Conservation (phyloP, 257 asterid species). For the Verbascum thapsus region DNA sequence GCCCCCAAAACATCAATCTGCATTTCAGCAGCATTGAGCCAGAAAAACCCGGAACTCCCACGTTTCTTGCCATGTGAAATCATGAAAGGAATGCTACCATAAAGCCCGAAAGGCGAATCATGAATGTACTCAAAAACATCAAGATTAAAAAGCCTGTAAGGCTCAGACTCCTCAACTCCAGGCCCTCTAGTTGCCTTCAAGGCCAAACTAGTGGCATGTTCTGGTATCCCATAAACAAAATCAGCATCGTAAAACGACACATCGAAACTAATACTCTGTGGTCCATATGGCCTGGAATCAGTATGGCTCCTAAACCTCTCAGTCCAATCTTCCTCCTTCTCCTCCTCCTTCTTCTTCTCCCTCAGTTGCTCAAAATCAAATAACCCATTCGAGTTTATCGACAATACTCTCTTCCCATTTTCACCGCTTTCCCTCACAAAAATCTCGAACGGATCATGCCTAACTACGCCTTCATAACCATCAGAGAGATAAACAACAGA, state of each 20-base stretch:
- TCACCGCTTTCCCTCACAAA: conserved; percentile 77
- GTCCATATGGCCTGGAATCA: conserved; percentile 83
- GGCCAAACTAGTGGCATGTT: conserved; percentile 91
- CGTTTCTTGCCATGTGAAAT: conserved; percentile 79
- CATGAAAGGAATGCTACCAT: conserved; percentile 92
- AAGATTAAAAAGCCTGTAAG: conserved; percentile 87
- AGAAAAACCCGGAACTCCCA: conserved; percentile 94
- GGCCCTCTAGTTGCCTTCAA: conserved; percentile 91
- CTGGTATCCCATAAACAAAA: conserved; percentile 93
- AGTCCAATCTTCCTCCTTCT: conserved; percentile 86
- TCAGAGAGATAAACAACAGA: conserved; percentile 79
- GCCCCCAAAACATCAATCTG: conserved; percentile 90
- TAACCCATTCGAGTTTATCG: conserved; percentile 85
- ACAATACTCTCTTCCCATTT: conserved; percentile 67
- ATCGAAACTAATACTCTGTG: conserved; percentile 94
- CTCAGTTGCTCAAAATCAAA: conserved; percentile 90
- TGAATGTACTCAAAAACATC: conserved; percentile 87
- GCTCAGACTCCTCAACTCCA: conserved; percentile 84
- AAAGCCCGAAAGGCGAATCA: conserved; percentile 94
- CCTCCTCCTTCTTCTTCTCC: conserved; percentile 69
- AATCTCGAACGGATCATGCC: conserved; percentile 91
- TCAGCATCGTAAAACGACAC: conserved; percentile 93
- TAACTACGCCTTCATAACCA: conserved; percentile 84
- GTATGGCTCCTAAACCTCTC: conserved; percentile 87
- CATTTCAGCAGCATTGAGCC: conserved; percentile 99